A percentile compares a stretch with the other conserved stretches of the same genome.
phyloP scores from a whole-genome alignment of 306 rosid genomes.

The Cercis canadensis region DNA sequence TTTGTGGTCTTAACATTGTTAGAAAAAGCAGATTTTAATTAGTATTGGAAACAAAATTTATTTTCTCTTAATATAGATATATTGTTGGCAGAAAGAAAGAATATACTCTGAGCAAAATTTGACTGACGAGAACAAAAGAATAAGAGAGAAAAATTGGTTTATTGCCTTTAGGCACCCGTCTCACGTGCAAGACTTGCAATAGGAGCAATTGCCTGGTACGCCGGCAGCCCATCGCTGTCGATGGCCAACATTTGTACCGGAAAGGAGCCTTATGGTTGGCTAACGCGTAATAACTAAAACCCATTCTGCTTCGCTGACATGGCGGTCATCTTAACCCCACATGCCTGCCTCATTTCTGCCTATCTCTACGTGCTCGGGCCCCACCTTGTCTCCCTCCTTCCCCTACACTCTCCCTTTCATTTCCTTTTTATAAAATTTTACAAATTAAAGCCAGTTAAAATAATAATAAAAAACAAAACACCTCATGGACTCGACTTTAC shows the following conservation, averaged over 20 bases:
- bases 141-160: no score
- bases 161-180: background rate
- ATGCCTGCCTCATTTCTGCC: constrained; percentile 47
- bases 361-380: constrained; percentile 41
- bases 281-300: constrained; percentile 53
- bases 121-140: no score
- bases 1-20: no score
- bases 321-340: constrained; percentile 44
- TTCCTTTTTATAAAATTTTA: background rate
- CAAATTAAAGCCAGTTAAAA: no score
- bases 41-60: background rate
- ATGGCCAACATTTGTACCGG: constrained; percentile 43
- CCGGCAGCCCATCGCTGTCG: constrained; percentile 25
- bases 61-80: background rate
- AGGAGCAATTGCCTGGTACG: constrained; percentile 17
- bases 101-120: no score
- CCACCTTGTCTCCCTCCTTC: constrained; percentile 42
- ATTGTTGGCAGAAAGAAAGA: background rate
- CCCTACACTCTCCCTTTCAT: constrained; percentile 39
- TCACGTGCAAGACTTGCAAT: constrained; percentile 29
- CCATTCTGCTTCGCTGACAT: constrained; percentile 50
- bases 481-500: background rate
- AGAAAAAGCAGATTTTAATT: no score
- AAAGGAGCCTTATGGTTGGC: constrained; percentile 46
- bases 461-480: no score